Evolutionary conservation across 331 rosid species (phyloP).

Genomic region (Arachis monticola): DNA sequence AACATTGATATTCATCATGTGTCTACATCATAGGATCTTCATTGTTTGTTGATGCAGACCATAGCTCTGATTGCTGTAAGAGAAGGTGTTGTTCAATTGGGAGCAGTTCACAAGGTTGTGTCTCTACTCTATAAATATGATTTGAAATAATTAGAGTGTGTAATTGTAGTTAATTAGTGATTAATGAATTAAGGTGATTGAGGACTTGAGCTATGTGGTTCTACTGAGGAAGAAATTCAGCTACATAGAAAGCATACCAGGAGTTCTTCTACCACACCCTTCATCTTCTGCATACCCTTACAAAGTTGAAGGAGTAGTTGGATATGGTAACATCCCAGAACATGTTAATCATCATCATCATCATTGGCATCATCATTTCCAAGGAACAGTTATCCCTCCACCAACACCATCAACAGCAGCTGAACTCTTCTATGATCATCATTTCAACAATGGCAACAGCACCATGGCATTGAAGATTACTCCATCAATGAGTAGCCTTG

Average conservation of each 20-base stretch:
- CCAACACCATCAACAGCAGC: constrained; percentile 26
- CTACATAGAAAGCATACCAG: constrained; percentile 98
- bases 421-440: constrained; percentile 45
- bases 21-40: constrained; percentile 11
- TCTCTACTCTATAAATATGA: too few species aligned
- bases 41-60: constrained; percentile 58
- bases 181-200: constrained; percentile 61
- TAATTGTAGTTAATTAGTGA: too few species aligned
- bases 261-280: constrained; percentile 93
- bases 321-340: constrained; percentile 47
- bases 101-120: constrained; percentile 75
- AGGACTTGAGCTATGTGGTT: constrained; percentile 87
- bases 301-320: constrained; percentile 55
- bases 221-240: constrained; percentile 77
- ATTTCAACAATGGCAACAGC: constrained; percentile 38
- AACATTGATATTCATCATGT: not conserved
- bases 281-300: constrained; percentile 68
- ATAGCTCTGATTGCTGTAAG: constrained; percentile 91
- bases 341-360: constrained; percentile 28
- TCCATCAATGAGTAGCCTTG: constrained; percentile 99
- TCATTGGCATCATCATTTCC: constrained; percentile 55
- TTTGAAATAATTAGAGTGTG: too few species aligned
- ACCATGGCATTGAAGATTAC: constrained; percentile 64
- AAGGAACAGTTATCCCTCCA: constrained; percentile 41
- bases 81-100: constrained; percentile 96